Evolutionary conservation across 208 protist genomes (phyloP).

Genomic region (Acanthamoeba sp.): DNA sequence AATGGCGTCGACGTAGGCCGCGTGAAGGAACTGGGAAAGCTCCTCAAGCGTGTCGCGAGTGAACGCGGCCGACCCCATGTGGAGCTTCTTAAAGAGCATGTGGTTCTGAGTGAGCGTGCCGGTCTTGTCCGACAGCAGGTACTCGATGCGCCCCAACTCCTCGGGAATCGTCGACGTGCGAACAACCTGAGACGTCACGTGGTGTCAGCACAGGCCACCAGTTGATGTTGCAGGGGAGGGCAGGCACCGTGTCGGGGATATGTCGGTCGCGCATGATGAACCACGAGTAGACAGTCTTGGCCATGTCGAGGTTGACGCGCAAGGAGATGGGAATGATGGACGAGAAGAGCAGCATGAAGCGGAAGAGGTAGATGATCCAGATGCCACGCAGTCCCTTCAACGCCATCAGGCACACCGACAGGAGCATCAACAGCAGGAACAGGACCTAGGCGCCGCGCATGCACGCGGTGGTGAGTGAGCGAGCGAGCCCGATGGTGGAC

Average conservation of each 20-base stretch:
- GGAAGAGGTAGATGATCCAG: conserved; percentile 93
- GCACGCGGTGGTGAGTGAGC: no score
- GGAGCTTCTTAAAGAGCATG: conserved; percentile 91
- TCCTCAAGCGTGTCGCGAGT: conserved; percentile 79
- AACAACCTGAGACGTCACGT: conserved; percentile 90
- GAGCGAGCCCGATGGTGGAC: no score
- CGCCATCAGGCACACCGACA: conserved; percentile 87
- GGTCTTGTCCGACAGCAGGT: conserved; percentile 99
- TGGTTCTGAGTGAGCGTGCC: conserved; percentile 98
- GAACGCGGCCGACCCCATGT: conserved; percentile 88
- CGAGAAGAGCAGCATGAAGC: conserved; percentile 95
- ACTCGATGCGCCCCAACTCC: conserved; percentile 97
- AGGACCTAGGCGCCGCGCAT: no score
- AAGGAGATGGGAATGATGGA: conserved; percentile 98
- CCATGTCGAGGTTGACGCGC: conserved; percentile 98
- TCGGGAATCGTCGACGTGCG: conserved; percentile 97
- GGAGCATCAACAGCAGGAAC: conserved; percentile 85
- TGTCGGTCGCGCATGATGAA: conserved; percentile 93
- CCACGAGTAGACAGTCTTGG: conserved; percentile 96
- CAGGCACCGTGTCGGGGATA: conserved; percentile 88
- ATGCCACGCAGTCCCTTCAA: conserved; percentile 88
- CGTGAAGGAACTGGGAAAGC: conserved; percentile 57
- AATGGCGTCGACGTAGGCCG: conserved; percentile 48
- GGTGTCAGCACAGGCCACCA: no score
- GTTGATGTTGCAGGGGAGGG: no score